phyloP scores from a whole-genome alignment of 495 filamentous ascomycete genomes.

The Aspergillus campestris region DNA sequence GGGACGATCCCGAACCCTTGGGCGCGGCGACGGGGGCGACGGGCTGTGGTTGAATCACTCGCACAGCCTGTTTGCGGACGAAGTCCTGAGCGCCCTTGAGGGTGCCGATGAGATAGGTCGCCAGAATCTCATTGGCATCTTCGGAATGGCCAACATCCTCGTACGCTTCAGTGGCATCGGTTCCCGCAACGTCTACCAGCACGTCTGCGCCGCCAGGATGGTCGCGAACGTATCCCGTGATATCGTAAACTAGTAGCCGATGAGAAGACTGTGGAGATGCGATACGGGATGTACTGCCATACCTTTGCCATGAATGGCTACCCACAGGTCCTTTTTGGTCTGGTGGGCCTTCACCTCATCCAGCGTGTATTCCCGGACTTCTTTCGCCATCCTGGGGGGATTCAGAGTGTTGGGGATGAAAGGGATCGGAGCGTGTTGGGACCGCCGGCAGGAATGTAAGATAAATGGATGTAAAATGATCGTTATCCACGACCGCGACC shows the following conservation, averaged over 20 bases:
- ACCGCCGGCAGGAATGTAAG: no score
- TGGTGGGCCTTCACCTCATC: slow-evolving; percentile 40
- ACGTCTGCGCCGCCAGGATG: slow-evolving; percentile 47
- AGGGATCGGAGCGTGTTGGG: no score
- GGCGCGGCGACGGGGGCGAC: background rate
- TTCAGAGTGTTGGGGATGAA: no score
- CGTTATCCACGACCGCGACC: no score
- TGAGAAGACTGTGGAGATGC: background rate
- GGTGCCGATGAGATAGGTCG: no score
- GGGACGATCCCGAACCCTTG: no score
- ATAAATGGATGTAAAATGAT: no score
- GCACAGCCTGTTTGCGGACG: slow-evolving; percentile 8
- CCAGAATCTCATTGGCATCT: no score
- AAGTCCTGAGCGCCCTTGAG: no score
- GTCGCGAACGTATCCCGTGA: slow-evolving; percentile 42
- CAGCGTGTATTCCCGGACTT: slow-evolving; percentile 18
- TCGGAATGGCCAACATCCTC: slow-evolving; percentile 44
- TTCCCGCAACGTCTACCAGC: slow-evolving; percentile 41
- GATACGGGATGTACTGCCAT: background rate
- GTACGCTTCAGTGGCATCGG: slow-evolving; percentile 43
- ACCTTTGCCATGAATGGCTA: slow-evolving; percentile 47
- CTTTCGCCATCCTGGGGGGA: no score
- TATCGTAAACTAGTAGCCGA: slow-evolving; percentile 37
- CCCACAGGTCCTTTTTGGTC: slow-evolving; percentile 39
- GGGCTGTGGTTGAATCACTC: slow-evolving; percentile 17